Conservation (phyloP, 2,329 filamentous ascomycete genomes). For the Fusarium marasasianum region DNA sequence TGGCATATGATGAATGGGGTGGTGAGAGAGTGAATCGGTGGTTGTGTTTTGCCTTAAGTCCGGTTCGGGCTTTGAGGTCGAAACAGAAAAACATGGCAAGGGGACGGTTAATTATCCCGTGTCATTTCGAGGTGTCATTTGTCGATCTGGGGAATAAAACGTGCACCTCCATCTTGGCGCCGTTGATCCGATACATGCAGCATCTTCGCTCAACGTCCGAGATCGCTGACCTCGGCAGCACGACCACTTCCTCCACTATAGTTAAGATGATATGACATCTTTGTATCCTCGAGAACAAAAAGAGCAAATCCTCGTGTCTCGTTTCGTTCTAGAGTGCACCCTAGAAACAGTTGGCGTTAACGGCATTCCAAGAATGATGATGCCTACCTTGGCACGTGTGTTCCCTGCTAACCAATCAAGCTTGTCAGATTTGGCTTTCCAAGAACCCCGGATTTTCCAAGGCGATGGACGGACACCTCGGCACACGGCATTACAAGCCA, state of each 20-base stretch:
- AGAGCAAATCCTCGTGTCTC: background rate
- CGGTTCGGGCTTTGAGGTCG: background rate
- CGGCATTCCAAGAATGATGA: constrained; percentile 18
- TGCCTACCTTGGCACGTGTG: constrained; percentile 8
- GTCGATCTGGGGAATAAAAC: constrained; percentile 23
- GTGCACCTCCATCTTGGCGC: constrained; percentile 8
- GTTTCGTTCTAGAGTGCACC: background rate
- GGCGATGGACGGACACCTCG: background rate
- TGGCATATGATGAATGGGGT: constrained; percentile 1
- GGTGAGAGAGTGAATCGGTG: constrained; percentile 15
- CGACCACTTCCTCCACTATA: background rate
- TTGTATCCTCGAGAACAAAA: background rate
- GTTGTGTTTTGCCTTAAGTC: constrained; percentile 14
- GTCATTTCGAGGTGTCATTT: constrained; percentile 1
- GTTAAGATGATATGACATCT: accelerated
- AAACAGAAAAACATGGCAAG: background rate
- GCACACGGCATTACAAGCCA: background rate
- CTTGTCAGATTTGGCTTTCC: constrained; percentile 6
- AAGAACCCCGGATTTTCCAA: constrained; percentile 26
- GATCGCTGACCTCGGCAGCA: background rate
- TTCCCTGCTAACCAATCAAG: constrained; percentile 4
- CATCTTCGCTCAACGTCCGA: background rate
- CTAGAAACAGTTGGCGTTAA: constrained; percentile 2
- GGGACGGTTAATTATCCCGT: constrained; percentile 8
- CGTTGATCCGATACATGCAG: background rate